Percentiles rank a stretch among this genome's conserved stretches.
These are phyloP conservation scores for Epicoccum sorghinum DNA, from an alignment of 2,329 filamentous ascomycete species.

Conservation along the genomic window DNA sequence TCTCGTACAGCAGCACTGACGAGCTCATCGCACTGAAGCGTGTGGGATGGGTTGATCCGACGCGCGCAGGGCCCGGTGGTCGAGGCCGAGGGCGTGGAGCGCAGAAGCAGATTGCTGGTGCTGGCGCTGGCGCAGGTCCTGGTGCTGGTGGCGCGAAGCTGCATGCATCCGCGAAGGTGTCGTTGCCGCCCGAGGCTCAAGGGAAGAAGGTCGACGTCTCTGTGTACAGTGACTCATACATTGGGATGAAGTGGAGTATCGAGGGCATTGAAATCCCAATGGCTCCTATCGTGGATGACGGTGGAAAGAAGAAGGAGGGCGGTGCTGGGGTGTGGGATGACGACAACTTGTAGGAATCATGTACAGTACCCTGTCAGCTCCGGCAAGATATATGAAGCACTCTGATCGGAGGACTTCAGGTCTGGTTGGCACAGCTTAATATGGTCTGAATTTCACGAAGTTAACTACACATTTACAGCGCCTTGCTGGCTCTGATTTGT, in stretches of 20 bases:
- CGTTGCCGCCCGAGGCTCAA: slow-evolving; percentile 61
- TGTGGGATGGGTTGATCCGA: slow-evolving; percentile 69
- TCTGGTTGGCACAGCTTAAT: too few species aligned
- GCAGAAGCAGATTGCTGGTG: neutral
- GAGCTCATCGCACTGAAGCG: slow-evolving; percentile 88
- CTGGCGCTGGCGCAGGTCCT: slow-evolving; percentile 17
- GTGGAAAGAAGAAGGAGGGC: slow-evolving; percentile 34
- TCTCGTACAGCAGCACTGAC: slow-evolving; percentile 70
- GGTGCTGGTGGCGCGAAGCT: slow-evolving; percentile 47
- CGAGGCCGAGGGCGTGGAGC: slow-evolving; percentile 9
- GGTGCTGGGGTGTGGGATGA: slow-evolving; percentile 15
- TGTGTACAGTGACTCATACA: slow-evolving; percentile 86
- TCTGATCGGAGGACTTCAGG: too few species aligned
- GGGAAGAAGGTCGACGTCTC: slow-evolving; percentile 72
- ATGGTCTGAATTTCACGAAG: too few species aligned
- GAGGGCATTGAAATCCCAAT: slow-evolving; percentile 58
- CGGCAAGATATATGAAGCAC: too few species aligned
- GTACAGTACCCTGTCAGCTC: too few species aligned
- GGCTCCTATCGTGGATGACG: slow-evolving; percentile 39
- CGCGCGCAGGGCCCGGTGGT: neutral
- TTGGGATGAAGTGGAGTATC: slow-evolving; percentile 71
- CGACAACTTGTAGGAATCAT: slow-evolving; percentile 1
- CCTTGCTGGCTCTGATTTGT: too few species aligned
- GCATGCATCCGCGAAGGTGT: slow-evolving; percentile 63
- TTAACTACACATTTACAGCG: too few species aligned